phyloP scores from a whole-genome alignment of 495 filamentous ascomycete genomes.

The Astrothelium macrocarpum region DNA sequence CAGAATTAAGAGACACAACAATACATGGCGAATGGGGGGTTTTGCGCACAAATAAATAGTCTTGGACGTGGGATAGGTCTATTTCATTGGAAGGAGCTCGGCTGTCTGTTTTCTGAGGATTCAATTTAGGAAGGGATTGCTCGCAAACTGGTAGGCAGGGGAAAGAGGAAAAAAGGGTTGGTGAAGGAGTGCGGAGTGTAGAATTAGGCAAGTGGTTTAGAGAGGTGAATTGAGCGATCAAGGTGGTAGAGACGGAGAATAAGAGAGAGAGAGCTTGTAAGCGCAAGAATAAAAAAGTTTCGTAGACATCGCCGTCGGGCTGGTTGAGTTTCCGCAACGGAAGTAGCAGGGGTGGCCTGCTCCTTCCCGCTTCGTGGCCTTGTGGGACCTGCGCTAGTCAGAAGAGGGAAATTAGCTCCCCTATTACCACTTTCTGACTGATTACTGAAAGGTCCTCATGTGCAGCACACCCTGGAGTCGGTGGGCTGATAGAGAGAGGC shows the following conservation, averaged over 20 bases:
- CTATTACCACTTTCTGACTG: background rate
- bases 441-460: no score
- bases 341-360: background rate
- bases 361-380: background rate
- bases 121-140: background rate
- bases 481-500: no score
- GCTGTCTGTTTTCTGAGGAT: background rate
- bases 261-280: no score
- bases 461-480: no score
- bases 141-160: background rate
- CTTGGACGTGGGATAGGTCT: no score
- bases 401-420: background rate
- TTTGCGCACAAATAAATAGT: no score
- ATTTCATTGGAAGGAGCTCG: background rate
- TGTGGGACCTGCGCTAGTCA: background rate
- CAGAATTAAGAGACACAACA: no score
- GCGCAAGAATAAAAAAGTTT: no score
- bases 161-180: background rate
- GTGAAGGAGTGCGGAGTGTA: background rate
- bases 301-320: no score
- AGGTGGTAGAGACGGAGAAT: no score
- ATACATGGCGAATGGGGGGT: no score
- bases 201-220: background rate
- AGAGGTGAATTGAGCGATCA: background rate
- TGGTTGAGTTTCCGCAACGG: background rate